Evolutionary conservation across 2,329 filamentous ascomycete species (phyloP), one percentile per base, ranked within the genome.

Genomic region (Fonsecaea pedrosoi): DNA sequence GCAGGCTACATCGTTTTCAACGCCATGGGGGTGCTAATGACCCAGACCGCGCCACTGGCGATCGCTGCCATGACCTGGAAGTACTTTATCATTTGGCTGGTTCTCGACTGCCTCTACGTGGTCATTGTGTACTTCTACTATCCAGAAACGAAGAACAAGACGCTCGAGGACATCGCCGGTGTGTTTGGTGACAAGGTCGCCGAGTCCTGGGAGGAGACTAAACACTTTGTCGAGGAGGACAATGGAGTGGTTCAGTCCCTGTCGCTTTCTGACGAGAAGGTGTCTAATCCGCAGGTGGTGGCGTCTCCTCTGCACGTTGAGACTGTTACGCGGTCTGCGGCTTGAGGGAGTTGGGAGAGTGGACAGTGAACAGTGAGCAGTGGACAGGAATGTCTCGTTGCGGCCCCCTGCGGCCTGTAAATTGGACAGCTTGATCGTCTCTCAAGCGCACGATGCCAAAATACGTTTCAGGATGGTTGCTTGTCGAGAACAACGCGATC

Each of bases 101-200:
- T 67, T 55, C 37, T 42, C 30, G 65, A 64, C 61, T 60, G 30
- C 21, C 4, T 61, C 35, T 64, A 56, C 38, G 58, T 62, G 2
- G 48, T 62, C 35, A 57, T 66, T 9, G 72, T 79, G 12, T 79
- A 73, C 55, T 75, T 77, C 55, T 67, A 75, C 37, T 78, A 75
- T 58, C 77, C 76, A 0, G 77, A 78, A 60, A 79, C 77, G 0
- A 78, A 77, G 68, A 73, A 75, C 12, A 70, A 72, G 18, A 74
- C 73, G 7, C 65, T 78, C 55, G 77, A 78, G 60, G 77, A 78
- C 34, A 75, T 78, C 62, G 74, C 73, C n/a, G 73, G 68, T 6
- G 62, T 74, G 2, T 78, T 79, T 68, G 76, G 76, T 5, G 77
- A 78, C 55, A 64, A 72, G 59, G 73, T 74, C 21, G 72, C 73